These are phyloP conservation scores for Vitis amurensis DNA, from an alignment of 164 flowering plant species.

Conservation along the genomic window DNA sequence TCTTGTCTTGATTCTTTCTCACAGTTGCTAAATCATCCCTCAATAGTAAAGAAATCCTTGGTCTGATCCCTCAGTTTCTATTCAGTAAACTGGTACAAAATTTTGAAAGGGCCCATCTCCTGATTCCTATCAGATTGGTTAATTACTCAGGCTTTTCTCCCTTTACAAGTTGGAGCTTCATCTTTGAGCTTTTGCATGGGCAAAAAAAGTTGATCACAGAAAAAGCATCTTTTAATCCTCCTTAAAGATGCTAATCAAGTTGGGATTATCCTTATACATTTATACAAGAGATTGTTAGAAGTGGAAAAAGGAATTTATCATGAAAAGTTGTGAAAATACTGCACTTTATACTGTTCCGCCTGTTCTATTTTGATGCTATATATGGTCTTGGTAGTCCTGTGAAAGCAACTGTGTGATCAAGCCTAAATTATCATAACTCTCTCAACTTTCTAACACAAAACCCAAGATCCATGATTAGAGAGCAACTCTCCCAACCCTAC, in stretches of 20 bases:
- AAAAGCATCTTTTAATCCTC: background rate
- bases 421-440: constrained; percentile 18
- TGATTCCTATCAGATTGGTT: constrained; percentile 6
- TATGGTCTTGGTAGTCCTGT: constrained; percentile 12
- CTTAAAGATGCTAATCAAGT: background rate
- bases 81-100: background rate
- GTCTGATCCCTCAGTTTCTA: constrained; percentile 5
- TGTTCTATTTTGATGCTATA: constrained; percentile 5
- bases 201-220: background rate
- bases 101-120: constrained; percentile 2
- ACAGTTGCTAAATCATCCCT: too few species aligned
- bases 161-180: background rate
- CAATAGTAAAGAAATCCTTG: background rate
- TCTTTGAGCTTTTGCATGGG: background rate
- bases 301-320: background rate
- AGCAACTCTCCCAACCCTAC: constrained; percentile 33
- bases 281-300: too few species aligned
- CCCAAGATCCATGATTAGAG: constrained; percentile 49
- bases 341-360: background rate
- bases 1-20: constrained; percentile 1
- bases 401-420: constrained; percentile 32
- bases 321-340: background rate
- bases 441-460: constrained; percentile 19
- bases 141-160: background rate
- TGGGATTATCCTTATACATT: too few species aligned